phyloP scores from a whole-genome alignment of 225 moss, liverwort and hornwort genomes.

The Takakia lepidozioides region DNA sequence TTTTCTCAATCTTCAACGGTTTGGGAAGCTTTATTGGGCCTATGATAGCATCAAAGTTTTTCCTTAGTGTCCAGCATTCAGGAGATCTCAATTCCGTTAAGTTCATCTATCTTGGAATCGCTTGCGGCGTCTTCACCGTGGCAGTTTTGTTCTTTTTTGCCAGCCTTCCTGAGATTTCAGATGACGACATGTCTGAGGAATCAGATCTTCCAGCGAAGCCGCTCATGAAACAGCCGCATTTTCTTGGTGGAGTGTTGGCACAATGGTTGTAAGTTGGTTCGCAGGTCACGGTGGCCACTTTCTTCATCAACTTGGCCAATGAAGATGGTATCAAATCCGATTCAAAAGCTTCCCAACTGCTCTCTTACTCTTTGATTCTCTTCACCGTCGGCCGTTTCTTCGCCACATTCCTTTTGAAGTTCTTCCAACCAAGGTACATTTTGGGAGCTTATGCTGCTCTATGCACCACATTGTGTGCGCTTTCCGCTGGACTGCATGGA shows the following conservation, averaged over 20 bases:
- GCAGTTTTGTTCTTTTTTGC: slow-evolving; percentile 19
- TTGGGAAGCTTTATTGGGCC: slow-evolving; percentile 30
- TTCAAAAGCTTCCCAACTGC: slow-evolving; percentile 9
- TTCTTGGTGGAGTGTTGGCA: slow-evolving; percentile 23
- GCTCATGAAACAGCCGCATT: slow-evolving; percentile 19
- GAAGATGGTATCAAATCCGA: slow-evolving; percentile 21
- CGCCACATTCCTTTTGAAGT: slow-evolving; percentile 25
- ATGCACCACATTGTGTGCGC: slow-evolving; percentile 17
- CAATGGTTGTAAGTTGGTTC: slow-evolving; percentile 38
- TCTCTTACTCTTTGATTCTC: slow-evolving; percentile 23
- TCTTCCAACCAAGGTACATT: slow-evolving; percentile 24
- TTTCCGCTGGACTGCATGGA: slow-evolving; percentile 20
- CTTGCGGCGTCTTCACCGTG: slow-evolving; percentile 10
- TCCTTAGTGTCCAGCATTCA: slow-evolving; percentile 9
- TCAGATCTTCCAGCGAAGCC: slow-evolving; percentile 12
- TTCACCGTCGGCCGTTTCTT: slow-evolving; percentile 26
- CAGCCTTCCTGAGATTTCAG: slow-evolving; percentile 12
- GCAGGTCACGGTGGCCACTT: slow-evolving; percentile 24
- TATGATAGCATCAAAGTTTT: slow-evolving; percentile 29
- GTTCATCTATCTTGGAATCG: slow-evolving; percentile 24
- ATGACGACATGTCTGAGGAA: slow-evolving; percentile 18
- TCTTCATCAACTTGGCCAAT: slow-evolving; percentile 32
- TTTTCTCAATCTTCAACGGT: slow-evolving; percentile 43
- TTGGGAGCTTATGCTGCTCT: slow-evolving; percentile 14
- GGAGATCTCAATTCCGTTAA: slow-evolving; percentile 25